These are phyloP conservation scores for Citrus hindsii DNA, from an alignment of 345 rosid genomes.

Conservation along the genomic window DNA sequence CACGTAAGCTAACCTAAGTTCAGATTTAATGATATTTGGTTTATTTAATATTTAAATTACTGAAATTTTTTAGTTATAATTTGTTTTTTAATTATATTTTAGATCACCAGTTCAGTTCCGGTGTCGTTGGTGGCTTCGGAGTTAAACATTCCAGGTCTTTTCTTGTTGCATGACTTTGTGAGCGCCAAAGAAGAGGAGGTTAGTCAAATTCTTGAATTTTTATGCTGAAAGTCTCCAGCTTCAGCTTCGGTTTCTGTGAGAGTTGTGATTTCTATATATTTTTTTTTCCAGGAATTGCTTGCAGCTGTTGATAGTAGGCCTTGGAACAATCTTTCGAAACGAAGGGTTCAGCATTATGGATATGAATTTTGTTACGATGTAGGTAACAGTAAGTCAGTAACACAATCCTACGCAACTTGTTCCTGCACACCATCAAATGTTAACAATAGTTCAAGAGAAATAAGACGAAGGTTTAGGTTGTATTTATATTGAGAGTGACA, in stretches of 20 bases:
- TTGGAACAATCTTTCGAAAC: constrained; percentile 76
- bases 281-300: constrained; percentile 60
- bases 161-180: constrained; percentile 61
- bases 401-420: background rate
- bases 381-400: constrained; percentile 18
- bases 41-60: no score
- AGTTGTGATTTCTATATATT: background rate
- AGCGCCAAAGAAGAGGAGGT: constrained; percentile 71
- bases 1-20: constrained; percentile 30
- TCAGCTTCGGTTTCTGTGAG: background rate
- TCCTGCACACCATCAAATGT: background rate
- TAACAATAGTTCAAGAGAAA: background rate
- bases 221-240: background rate
- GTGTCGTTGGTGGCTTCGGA: constrained; percentile 61
- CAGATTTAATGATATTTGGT: no score
- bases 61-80: background rate
- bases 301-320: constrained; percentile 71
- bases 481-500: background rate
- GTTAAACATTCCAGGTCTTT: constrained; percentile 76
- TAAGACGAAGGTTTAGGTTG: background rate
- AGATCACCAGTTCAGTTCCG: constrained; percentile 41
- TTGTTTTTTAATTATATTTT: constrained; percentile 9
- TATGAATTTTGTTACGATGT: constrained; percentile 84
- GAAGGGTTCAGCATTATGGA: constrained; percentile 97
- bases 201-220: background rate